Conservation (phyloP, 768 basidiomycete genomes). For the Boletus insuetus region DNA sequence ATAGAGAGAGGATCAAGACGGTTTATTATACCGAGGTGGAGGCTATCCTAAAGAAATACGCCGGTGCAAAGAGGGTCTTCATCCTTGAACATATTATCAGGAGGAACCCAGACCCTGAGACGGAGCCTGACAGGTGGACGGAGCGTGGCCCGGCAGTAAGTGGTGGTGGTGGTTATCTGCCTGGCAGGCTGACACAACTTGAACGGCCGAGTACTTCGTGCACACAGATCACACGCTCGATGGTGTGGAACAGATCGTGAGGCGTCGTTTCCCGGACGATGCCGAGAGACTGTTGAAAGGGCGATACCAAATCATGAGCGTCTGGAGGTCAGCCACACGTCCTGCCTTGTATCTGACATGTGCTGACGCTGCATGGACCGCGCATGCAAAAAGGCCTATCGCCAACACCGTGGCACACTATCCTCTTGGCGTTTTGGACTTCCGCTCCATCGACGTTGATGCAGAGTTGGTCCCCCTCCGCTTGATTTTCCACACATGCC, state of each 20-base stretch:
- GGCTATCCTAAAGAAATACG: too few species aligned
- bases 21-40: too few species aligned
- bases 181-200: too few species aligned
- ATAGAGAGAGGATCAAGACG: too few species aligned
- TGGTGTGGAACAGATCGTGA: neutral
- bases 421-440: neutral
- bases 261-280: slow-evolving; percentile 34
- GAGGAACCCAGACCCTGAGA: too few species aligned
- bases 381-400: neutral
- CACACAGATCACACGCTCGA: neutral
- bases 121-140: too few species aligned
- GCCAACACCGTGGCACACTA: neutral
- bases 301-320: slow-evolving; percentile 41
- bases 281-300: slow-evolving; percentile 40
- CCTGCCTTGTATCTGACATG: too few species aligned
- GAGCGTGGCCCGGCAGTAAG: neutral
- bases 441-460: neutral
- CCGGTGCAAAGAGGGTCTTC: too few species aligned
- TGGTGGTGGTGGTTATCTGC: too few species aligned
- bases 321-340: slow-evolving; percentile 33
- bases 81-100: too few species aligned
- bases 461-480: slow-evolving; percentile 16
- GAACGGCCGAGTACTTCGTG: neutral
- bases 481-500: slow-evolving; percentile 32
- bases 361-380: neutral